phyloP scores from a whole-genome alignment of 2,329 filamentous ascomycete species.

The Proliferodiscus dingleyae region DNA sequence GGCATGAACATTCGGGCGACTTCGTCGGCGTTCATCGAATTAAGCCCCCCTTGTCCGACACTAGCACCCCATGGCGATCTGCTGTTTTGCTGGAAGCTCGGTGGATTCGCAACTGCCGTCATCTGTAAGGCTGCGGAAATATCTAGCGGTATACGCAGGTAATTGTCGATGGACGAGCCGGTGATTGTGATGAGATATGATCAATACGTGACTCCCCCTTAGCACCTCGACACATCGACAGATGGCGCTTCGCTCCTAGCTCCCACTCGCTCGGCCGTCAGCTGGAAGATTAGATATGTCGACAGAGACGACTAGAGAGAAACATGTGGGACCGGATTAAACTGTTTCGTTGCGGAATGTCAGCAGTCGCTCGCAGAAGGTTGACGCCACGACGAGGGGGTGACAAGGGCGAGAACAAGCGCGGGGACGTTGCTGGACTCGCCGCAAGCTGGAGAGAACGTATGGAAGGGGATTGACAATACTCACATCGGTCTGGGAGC shows the following conservation, averaged over 20 bases:
- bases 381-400: constrained; percentile 16
- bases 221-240: constrained; percentile 15
- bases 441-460: neutral
- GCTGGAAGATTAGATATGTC: neutral
- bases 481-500: constrained; percentile 19
- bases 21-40: constrained; percentile 78
- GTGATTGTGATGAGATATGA: constrained; percentile 14
- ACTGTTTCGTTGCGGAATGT: constrained; percentile 18
- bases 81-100: constrained; percentile 58
- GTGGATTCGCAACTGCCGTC: constrained; percentile 64
- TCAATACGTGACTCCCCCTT: constrained; percentile 14
- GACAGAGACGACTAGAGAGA: neutral
- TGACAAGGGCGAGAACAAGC: constrained; percentile 6
- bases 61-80: constrained; percentile 63
- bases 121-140: constrained; percentile 36
- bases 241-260: constrained; percentile 15
- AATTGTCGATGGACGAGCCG: constrained; percentile 11
- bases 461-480: constrained; percentile 5
- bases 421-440: neutral
- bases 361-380: constrained; percentile 18
- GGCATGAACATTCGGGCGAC: constrained; percentile 83
- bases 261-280: constrained; percentile 1
- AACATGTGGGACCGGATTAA: constrained; percentile 2
- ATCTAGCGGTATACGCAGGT: constrained; percentile 4
- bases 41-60: constrained; percentile 52